A percentile compares a stretch with the other conserved stretches of the same genome.
Evolutionary conservation across 371 early-diverging fungal genomes (phyloP).

Genomic region (Amoeboaphelidium occidentale): DNA sequence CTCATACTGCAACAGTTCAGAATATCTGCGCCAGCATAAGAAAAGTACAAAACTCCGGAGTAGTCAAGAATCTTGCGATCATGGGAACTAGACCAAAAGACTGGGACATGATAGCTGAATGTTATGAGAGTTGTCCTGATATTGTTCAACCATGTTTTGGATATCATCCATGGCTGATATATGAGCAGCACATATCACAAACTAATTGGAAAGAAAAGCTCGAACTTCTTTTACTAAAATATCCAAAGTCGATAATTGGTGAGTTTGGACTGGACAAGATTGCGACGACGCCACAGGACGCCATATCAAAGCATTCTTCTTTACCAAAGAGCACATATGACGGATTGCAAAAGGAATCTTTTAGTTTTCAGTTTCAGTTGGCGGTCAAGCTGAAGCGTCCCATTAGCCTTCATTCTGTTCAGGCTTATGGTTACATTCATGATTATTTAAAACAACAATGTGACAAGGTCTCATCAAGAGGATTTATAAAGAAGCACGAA

Average conservation of each 20-base stretch:
- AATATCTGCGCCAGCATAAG: no score
- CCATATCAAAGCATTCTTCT: constrained; percentile 4
- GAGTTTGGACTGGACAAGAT: constrained; percentile 62
- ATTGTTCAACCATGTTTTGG: constrained; percentile 25
- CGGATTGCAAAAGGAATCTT: constrained; percentile 24
- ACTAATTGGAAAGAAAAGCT: constrained; percentile 7
- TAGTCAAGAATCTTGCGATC: no score
- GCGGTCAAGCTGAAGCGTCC: constrained; percentile 37
- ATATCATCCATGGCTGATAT: constrained; percentile 43
- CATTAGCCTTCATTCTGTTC: constrained; percentile 60
- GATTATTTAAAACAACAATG: constrained; percentile 19
- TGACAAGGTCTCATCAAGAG: constrained; percentile 8
- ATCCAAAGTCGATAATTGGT: constrained; percentile 38
- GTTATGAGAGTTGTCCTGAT: constrained; percentile 9
- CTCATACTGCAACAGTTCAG: no score
- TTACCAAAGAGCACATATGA: constrained; percentile 15
- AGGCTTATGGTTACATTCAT: constrained; percentile 38
- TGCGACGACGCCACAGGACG: constrained; percentile 13
- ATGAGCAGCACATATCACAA: constrained; percentile 5
- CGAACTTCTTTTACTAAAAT: constrained; percentile 7
- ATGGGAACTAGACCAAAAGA: constrained; percentile 17
- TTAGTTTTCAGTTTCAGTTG: constrained; percentile 37
- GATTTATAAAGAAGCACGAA: constrained; percentile 8
- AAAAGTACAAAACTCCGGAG: no score
- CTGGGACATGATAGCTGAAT: constrained; percentile 15